Percentiles rank a stretch among this genome's conserved stretches.
These are phyloP conservation scores for Hypoxylon intermedium DNA, from an alignment of 495 filamentous ascomycete genomes.

Conservation along the genomic window DNA sequence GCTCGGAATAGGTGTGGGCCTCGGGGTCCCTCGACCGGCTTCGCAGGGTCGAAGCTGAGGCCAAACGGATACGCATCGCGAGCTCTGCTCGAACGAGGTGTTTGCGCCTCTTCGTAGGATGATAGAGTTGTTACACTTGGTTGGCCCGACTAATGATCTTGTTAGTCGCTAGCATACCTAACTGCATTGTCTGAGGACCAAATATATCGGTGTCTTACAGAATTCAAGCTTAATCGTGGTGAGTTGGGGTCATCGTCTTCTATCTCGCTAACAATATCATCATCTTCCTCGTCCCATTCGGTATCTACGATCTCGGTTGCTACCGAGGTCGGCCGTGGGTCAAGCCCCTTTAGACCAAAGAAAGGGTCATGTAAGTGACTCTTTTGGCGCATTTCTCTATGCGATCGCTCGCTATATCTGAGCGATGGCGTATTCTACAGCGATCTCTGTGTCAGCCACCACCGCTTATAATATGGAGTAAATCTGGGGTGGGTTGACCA, in stretches of 20 bases:
- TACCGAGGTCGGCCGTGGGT: constrained; percentile 63
- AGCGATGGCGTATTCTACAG: constrained; percentile 39
- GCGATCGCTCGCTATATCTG: constrained; percentile 41
- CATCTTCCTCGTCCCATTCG: constrained; percentile 72
- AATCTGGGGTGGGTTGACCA: constrained; percentile 6
- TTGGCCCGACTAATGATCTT: constrained; percentile 58
- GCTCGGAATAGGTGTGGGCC: constrained; percentile 90
- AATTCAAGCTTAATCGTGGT: constrained; percentile 69
- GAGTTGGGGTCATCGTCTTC: constrained; percentile 67
- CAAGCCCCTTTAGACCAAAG: constrained; percentile 53
- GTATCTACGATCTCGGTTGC: constrained; percentile 78
- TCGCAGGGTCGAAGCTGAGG: constrained; percentile 50
- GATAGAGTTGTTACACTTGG: constrained; percentile 77
- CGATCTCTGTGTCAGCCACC: constrained; percentile 25
- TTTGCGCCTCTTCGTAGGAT: constrained; percentile 76
- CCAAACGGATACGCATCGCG: constrained; percentile 44
- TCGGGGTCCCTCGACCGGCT: constrained; percentile 76
- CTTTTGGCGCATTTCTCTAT: constrained; percentile 59
- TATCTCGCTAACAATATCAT: constrained; percentile 56
- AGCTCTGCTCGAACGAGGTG: constrained; percentile 64
- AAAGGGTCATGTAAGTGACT: constrained; percentile 52
- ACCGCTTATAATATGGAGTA: background rate
- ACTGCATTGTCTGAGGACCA: constrained; percentile 5
- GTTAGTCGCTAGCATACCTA: constrained; percentile 31
- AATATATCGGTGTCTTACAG: constrained; percentile 56